phyloP scores from a whole-genome alignment of 116 monocot genomes.

The Thalassia testudinum region DNA sequence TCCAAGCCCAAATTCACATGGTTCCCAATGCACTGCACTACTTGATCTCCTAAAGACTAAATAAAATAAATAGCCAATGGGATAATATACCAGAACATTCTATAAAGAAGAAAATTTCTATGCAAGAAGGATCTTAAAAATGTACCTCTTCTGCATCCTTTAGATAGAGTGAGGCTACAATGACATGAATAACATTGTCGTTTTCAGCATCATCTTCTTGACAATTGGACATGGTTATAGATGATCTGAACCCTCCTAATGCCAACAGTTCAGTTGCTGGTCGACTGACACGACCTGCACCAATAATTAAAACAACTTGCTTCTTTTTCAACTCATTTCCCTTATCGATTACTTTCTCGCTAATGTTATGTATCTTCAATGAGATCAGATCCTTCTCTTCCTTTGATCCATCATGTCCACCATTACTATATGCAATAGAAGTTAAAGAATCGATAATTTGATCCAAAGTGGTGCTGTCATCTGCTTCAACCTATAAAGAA shows the following conservation, averaged over 20 bases:
- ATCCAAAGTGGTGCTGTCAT: slow-evolving; percentile 40
- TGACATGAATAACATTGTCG: slow-evolving; percentile 39
- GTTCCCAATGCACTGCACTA: too few relatives aligned
- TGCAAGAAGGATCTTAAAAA: too few relatives aligned
- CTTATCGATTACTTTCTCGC: slow-evolving; percentile 12
- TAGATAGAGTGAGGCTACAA: slow-evolving; percentile 83
- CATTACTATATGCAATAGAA: slow-evolving; percentile 31
- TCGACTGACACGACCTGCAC: slow-evolving; percentile 83
- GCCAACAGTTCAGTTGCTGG: slow-evolving; percentile 80
- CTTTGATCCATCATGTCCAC: slow-evolving; percentile 2
- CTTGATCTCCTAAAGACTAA: too few relatives aligned
- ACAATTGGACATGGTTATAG: slow-evolving; percentile 6
- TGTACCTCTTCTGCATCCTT: slow-evolving; percentile 91
- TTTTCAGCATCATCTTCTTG: slow-evolving; percentile 13
- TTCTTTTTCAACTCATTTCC: slow-evolving; percentile 9
- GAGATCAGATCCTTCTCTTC: slow-evolving; percentile 31
- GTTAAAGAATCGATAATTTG: slow-evolving; percentile 68
- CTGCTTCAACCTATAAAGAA: slow-evolving; percentile 63
- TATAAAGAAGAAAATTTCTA: too few relatives aligned
- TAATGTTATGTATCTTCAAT: slow-evolving; percentile 38
- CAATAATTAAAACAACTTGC: slow-evolving; percentile 61
- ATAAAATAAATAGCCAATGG: too few relatives aligned
- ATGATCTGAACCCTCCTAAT: slow-evolving; percentile 22
- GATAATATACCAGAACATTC: too few relatives aligned
- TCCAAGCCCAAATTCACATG: too few relatives aligned